These are phyloP conservation scores for Talaromyces trachyspermus DNA, from an alignment of 495 filamentous ascomycete species.

Conservation along the genomic window DNA sequence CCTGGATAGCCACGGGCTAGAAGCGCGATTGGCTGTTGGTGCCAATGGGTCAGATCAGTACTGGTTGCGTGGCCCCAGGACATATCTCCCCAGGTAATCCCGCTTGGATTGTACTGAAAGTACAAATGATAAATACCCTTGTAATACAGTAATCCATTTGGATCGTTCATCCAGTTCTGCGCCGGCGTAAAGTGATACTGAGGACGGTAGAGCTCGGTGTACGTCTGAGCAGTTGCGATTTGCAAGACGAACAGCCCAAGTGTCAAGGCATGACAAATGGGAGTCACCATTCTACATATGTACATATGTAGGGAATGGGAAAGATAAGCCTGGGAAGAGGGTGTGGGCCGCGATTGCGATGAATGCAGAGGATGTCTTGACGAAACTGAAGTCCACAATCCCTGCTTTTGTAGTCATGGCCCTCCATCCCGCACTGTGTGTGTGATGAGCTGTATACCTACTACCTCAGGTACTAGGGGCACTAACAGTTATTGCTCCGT, in stretches of 20 bases:
- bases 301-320: background rate
- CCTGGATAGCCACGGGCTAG: conserved; percentile 32
- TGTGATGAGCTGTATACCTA: background rate
- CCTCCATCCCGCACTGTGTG: background rate
- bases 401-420: background rate
- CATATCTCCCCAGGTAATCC: conserved; percentile 28
- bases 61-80: conserved; percentile 37
- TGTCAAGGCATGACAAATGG: background rate
- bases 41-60: conserved; percentile 32
- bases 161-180: conserved; percentile 47
- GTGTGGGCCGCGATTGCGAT: background rate
- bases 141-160: conserved; percentile 47
- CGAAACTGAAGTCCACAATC: background rate
- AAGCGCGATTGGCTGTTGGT: conserved; percentile 27
- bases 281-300: background rate
- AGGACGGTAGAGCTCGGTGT: conserved; percentile 37
- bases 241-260: background rate
- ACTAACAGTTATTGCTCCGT: conserved; percentile 2
- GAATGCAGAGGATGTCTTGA: background rate
- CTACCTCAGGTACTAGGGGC: background rate
- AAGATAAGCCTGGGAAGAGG: background rate
- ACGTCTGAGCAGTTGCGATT: conserved; percentile 12
- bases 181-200: conserved; percentile 44
- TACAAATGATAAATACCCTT: conserved; percentile 45
- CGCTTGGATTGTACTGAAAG: conserved; percentile 46